Base-by-base conservation (phyloP, 345 rosid species). In the Garcia nutans region DNA sequence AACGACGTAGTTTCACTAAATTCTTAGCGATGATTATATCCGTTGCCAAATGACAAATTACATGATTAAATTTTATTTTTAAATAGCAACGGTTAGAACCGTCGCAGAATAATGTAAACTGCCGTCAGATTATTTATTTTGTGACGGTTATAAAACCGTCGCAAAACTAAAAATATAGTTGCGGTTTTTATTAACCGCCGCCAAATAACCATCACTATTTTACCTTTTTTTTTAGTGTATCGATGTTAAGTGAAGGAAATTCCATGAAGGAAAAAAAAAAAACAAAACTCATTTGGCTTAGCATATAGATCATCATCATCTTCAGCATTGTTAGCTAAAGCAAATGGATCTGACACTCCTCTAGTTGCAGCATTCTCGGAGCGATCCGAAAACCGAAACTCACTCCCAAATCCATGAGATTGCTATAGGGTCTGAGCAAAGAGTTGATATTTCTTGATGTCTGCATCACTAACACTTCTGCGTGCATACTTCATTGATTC, bases 361-460 rank as follows among this genome's bases (percentile, higher is more conserved):
- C 59, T 60, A 28, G 70, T 8, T 10, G 74, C 78, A 45, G 69
- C 62, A 23, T 33, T 70, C 41, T 76, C 78, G 1, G 73, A 4
- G 13, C 74, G 70, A 52, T 76, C 78, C 49, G 80, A 6, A 73
- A 82, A 76, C 74, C 78, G 64, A 55, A 79, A 76, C 56, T 82
- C 83, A 0, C 76, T 62, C 10, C 85, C 85, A 45, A 82, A 19
- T 22, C 83, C 85, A 0, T 81, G 80, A 45, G 83, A 82, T 70
- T 82, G 85, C 42, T 79, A 83, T n/a, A 79, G 61, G 17, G 85
- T 82, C 62, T 75, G n/a, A n/a, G n/a, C n/a, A 75, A 82, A 82
- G 60, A 70, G 24, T 74, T 78, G 79, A 57, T 78, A 82, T 49
- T 78, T 82, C 12, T 71, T 65, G 74, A 82, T 82, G 73, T 82